phyloP scores from a whole-genome alignment of 139 green algal genomes.

The Axilococcus clingmanii region DNA sequence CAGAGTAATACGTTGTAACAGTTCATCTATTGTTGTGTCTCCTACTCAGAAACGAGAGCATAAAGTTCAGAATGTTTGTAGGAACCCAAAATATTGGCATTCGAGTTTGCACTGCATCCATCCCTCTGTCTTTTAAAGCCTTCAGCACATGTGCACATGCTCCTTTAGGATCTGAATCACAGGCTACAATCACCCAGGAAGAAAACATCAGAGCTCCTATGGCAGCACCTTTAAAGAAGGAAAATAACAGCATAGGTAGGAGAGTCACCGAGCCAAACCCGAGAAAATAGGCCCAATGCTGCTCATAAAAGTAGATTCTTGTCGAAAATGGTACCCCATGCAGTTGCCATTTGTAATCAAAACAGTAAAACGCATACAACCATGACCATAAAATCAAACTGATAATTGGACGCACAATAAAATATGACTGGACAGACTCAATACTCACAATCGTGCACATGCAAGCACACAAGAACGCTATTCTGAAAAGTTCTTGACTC shows the following conservation, averaged over 20 bases:
- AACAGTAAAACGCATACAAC: conserved; percentile 81
- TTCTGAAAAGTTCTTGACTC: no score
- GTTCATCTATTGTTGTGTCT: not conserved
- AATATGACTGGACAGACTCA: no score
- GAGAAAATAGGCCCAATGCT: conserved; percentile 70
- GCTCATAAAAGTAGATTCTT: conserved; percentile 58
- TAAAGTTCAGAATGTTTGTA: not conserved
- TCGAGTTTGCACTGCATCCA: not conserved
- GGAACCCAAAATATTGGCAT: conserved; percentile 4
- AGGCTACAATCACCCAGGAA: conserved; percentile 53
- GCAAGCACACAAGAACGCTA: no score
- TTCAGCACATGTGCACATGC: not conserved
- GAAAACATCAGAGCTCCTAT: conserved; percentile 54
- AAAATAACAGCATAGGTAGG: no score
- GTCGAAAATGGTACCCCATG: conserved; percentile 34
- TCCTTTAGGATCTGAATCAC: conserved; percentile 29
- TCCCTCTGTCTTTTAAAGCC: not conserved
- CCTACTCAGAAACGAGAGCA: not conserved
- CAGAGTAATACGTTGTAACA: not conserved
- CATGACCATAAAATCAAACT: conserved; percentile 53
- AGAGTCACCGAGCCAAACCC: conserved; percentile 59
- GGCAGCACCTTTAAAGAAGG: conserved; percentile 49
- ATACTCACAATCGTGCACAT: no score
- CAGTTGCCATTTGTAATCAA: conserved; percentile 72
- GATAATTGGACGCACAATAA: conserved; percentile 45